Conservation (phyloP, 805 yeast genomes). For the Tetrapisispora fleetii region DNA sequence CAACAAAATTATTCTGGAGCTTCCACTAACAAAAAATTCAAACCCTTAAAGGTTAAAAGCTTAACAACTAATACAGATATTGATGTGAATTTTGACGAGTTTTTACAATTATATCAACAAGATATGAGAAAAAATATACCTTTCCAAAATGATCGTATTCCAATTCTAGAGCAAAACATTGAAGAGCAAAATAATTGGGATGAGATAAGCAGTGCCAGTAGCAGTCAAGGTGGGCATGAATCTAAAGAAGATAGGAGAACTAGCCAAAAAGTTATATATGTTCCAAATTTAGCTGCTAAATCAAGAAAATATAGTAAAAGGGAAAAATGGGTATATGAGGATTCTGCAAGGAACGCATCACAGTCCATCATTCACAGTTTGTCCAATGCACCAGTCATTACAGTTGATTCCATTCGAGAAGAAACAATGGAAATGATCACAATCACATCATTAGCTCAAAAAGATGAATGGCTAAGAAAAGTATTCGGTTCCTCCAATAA, state of each 20-base stretch:
- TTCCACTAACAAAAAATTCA: constrained; percentile 43
- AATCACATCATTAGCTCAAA: constrained; percentile 61
- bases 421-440: constrained; percentile 80
- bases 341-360: constrained; percentile 56
- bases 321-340: constrained; percentile 70
- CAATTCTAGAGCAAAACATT: constrained; percentile 11
- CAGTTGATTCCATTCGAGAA: constrained; percentile 67
- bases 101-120: constrained; percentile 37
- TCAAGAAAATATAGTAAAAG: constrained; percentile 66
- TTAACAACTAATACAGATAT: constrained; percentile 49
- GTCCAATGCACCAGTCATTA: constrained; percentile 59
- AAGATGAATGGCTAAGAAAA: constrained; percentile 69
- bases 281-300: constrained; percentile 73
- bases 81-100: constrained; percentile 66
- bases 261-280: constrained; percentile 49
- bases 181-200: constrained; percentile 23
- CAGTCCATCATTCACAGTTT: constrained; percentile 44
- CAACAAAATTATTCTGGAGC: constrained; percentile 39
- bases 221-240: constrained; percentile 20
- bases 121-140: constrained; percentile 15
- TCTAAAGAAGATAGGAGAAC: constrained; percentile 10
- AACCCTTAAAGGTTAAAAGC: constrained; percentile 67
- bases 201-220: constrained; percentile 23
- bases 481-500: constrained; percentile 70
- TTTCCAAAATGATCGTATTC: constrained; percentile 6